These are phyloP conservation scores for Metarhizium guizhouense DNA, from an alignment of 2,329 filamentous ascomycete genomes.

Conservation along the genomic window DNA sequence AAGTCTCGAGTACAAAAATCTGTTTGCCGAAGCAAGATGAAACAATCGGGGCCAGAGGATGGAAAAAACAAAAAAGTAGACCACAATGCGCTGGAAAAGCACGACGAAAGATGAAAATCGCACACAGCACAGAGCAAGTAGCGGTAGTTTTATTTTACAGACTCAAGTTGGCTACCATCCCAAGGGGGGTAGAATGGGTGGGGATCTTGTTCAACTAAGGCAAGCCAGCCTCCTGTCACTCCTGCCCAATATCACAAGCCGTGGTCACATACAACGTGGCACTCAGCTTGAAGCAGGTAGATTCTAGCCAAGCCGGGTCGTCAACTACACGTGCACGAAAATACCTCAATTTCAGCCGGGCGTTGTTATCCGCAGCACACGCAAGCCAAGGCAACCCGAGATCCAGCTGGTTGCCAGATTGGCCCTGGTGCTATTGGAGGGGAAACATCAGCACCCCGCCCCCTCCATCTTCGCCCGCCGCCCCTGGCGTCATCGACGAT, in stretches of 20 bases:
- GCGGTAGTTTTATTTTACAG: neutral
- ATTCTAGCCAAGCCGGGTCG: neutral
- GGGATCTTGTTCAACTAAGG: neutral
- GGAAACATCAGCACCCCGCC: neutral
- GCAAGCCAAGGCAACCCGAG: neutral
- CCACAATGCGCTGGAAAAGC: neutral
- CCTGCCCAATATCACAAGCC: neutral
- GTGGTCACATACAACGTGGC: neutral
- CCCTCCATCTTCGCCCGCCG: slow-evolving; percentile 1
- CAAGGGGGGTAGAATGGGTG: neutral
- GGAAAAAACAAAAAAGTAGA: no score
- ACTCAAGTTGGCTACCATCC: neutral
- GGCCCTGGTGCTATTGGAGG: neutral
- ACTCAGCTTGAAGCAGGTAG: neutral
- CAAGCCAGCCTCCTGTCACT: neutral
- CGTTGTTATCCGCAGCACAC: neutral
- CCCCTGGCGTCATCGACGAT: slow-evolving; percentile 5
- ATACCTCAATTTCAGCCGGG: neutral
- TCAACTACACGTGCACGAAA: neutral
- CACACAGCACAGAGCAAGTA: neutral
- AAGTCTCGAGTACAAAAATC: neutral
- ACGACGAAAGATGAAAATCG: neutral
- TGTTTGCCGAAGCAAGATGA: neutral
- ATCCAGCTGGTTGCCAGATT: neutral
- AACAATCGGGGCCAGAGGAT: neutral